Base-by-base conservation (phyloP, 352 stramenopile species). In the Phytopythium boreale region DNA sequence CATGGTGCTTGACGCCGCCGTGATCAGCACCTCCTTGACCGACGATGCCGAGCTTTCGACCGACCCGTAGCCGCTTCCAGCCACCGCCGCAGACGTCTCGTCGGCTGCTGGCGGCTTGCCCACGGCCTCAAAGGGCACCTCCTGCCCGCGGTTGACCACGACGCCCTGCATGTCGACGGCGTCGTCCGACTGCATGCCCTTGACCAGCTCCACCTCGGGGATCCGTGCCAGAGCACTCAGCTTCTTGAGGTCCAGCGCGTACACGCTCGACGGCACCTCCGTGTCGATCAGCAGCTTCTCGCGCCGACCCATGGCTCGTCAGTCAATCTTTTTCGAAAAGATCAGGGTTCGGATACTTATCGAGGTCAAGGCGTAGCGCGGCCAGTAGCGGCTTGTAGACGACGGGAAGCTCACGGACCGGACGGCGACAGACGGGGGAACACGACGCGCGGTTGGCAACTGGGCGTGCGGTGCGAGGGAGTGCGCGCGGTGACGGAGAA, bases 91-190 rank as follows among this genome's bases (percentile, higher is more conserved):
- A 1, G 55, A 37, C 2, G 70, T 57, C 0, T 72, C 68, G 20
- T 69, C 69, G 44, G 49, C 14, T 2, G 26, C 8, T 39, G 67
- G 76, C 7, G 67, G 67, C 68, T 87, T 89, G 51, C 82, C 84
- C 31, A 93, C 83, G 8, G 81, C 82, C 53, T 93, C 82, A 43
- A 93, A 93, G 6, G 85, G 81, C 43, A 93, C 85, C 17, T 92
- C 81, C 61, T 92, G 79, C 9, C 85, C 82, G 55, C 79, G 75
- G 66, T 89, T 85, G 59, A 93, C 85, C 50, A 93, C 75, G 41
- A 93, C 80, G 60, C 85, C 85, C 59, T 93, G 85, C 80, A 93
- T 92, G 20, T 93, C 82, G 36, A 92, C 82, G 19, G 82, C 81
- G 51, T 90, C 77, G 29, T 89, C 76, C 8, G 72, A 82, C 66